Conservation (phyloP, 2,329 filamentous ascomycete species). For the Torrubiellomyces zombiae region DNA sequence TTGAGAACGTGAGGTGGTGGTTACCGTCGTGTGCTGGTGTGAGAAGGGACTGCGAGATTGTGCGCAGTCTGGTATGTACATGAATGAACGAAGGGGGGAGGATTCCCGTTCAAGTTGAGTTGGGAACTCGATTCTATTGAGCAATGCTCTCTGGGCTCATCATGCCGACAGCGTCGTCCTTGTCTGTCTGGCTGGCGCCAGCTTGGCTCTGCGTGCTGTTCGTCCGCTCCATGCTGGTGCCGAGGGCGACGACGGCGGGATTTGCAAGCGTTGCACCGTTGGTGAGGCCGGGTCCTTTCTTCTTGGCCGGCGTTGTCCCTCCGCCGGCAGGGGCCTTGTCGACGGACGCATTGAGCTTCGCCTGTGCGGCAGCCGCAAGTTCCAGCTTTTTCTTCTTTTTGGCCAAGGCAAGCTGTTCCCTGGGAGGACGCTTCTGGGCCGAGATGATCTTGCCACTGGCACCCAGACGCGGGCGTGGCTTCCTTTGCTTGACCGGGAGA, state of each 20-base stretch:
- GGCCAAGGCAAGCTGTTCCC: constrained; percentile 67
- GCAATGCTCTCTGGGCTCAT: constrained; percentile 72
- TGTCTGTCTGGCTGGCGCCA: constrained; percentile 48
- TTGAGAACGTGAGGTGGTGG: too few relatives aligned
- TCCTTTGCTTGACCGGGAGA: constrained; percentile 79
- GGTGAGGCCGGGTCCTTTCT: constrained; percentile 24
- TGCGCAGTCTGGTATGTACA: constrained; percentile 2
- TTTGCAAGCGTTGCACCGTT: constrained; percentile 21
- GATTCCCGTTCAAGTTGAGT: too few relatives aligned
- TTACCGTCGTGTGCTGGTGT: too few relatives aligned
- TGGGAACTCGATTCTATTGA: constrained; percentile 13
- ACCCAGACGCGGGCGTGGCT: constrained; percentile 45
- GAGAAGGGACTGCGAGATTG: too few relatives aligned
- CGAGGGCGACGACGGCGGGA: constrained; percentile 22
- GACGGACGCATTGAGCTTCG: constrained; percentile 20
- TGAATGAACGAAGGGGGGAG: neutral
- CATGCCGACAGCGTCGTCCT: constrained; percentile 55
- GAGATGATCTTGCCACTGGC: constrained; percentile 74
- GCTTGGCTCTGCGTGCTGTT: constrained; percentile 41
- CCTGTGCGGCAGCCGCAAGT: constrained; percentile 31
- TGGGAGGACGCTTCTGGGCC: constrained; percentile 65
- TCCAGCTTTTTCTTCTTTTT: constrained; percentile 78
- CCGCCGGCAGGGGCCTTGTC: constrained; percentile 14
- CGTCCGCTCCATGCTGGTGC: constrained; percentile 38
- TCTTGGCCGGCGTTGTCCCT: constrained; percentile 33